Evolutionary conservation across 1,284 basidiomycete species (phyloP).

Genomic region (Irpex rosettiformis): DNA sequence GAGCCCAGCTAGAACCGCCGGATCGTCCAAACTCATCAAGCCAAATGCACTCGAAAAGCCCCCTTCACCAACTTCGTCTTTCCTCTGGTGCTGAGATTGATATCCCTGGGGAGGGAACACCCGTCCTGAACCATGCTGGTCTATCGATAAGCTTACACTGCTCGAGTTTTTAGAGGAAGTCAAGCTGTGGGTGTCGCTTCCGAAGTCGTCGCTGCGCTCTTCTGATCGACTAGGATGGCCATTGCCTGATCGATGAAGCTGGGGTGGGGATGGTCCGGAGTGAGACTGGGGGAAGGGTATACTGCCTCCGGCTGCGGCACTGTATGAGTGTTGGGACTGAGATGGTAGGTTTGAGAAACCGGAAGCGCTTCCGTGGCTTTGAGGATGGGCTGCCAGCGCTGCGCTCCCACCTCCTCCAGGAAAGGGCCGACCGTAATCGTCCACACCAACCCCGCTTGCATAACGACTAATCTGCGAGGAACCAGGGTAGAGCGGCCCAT

Average conservation of each 20-base stretch:
- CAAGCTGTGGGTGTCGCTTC: conserved; percentile 23
- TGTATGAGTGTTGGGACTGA: background rate
- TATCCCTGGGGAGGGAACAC: conserved; percentile 6
- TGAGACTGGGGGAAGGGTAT: conserved; percentile 23
- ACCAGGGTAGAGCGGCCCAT: background rate
- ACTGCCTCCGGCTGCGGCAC: conserved; percentile 10
- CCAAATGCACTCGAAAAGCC: conserved; percentile 67
- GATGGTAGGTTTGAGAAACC: conserved; percentile 9
- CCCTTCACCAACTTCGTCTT: conserved; percentile 30
- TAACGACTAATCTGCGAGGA: conserved; percentile 2
- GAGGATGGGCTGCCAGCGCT: conserved; percentile 22
- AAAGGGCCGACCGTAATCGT: conserved; percentile 14
- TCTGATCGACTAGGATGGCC: conserved; percentile 21
- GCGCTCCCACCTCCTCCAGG: conserved; percentile 18
- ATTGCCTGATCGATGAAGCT: conserved; percentile 4
- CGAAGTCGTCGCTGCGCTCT: conserved; percentile 23
- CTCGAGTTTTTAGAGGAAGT: conserved; percentile 27
- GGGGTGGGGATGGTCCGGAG: conserved; percentile 11
- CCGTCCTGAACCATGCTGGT: conserved; percentile 5
- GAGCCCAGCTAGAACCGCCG: conserved; percentile 57
- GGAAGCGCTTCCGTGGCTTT: conserved; percentile 16
- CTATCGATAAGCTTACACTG: conserved; percentile 23
- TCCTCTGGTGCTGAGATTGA: conserved; percentile 11
- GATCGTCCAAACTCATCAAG: conserved; percentile 68
- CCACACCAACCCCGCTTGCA: background rate